These are phyloP conservation scores for Exobasidium cylindrosporum DNA, from an alignment of 1,284 basidiomycete species.

Conservation along the genomic window DNA sequence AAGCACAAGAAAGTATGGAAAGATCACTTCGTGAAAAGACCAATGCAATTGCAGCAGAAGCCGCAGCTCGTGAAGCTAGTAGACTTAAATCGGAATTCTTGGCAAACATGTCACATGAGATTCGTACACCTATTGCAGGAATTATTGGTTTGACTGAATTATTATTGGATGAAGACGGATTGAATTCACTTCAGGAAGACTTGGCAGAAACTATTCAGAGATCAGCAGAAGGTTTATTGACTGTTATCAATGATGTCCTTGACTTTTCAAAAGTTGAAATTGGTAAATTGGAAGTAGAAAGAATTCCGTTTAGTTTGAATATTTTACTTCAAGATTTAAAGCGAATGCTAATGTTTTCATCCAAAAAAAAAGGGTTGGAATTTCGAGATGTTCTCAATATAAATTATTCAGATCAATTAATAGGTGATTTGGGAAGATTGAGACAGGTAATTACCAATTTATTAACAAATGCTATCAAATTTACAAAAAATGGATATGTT, in stretches of 20 bases:
- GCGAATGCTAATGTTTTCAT: conserved; percentile 51
- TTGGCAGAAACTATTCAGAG: conserved; percentile 57
- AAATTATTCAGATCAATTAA: conserved; percentile 37
- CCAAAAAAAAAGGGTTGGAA: conserved; percentile 52
- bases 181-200: conserved; percentile 56
- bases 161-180: conserved; percentile 40
- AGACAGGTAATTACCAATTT: conserved; percentile 55
- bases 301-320: conserved; percentile 56
- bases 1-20: conserved; percentile 47
- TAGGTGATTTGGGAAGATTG: conserved; percentile 43
- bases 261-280: too few species aligned
- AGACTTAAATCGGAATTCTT: conserved; percentile 58
- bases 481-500: conserved; percentile 51
- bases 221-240: conserved; percentile 58
- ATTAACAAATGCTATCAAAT: too few species aligned
- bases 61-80: conserved; percentile 59
- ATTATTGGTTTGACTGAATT: conserved; percentile 55
- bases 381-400: conserved; percentile 47
- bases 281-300: too few species aligned
- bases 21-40: conserved; percentile 50
- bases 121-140: conserved; percentile 57
- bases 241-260: conserved; percentile 59
- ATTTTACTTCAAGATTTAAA: conserved; percentile 51
- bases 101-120: too few species aligned
- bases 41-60: conserved; percentile 52